phyloP scores from a whole-genome alignment of 495 filamentous ascomycete genomes.

The Trichoderma virens region DNA sequence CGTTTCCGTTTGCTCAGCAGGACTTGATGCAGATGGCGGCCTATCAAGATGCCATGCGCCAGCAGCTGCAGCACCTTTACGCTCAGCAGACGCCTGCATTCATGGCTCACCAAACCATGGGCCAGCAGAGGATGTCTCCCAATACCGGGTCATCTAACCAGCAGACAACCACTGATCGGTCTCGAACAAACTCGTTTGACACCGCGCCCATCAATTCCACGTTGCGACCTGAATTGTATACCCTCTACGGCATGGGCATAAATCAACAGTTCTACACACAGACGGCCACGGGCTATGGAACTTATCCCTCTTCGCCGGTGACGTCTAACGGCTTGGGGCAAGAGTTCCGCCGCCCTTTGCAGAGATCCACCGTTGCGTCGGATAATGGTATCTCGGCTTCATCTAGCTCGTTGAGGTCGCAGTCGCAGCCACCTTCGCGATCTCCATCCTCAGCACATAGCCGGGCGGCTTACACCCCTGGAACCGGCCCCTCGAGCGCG shows the following conservation, averaged over 20 bases:
- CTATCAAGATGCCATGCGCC: conserved; percentile 29
- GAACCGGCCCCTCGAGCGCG: background rate
- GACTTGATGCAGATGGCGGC: conserved; percentile 30
- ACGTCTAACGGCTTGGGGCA: conserved; percentile 23
- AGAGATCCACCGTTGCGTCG: conserved; percentile 32
- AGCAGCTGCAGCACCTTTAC: conserved; percentile 38
- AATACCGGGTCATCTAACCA: conserved; percentile 17
- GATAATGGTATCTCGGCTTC: conserved; percentile 31
- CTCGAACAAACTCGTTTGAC: conserved; percentile 47
- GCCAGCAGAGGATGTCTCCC: conserved; percentile 38
- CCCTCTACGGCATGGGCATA: conserved; percentile 18
- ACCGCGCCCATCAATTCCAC: conserved; percentile 44
- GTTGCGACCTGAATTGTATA: conserved; percentile 40
- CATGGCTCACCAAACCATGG: conserved; percentile 32
- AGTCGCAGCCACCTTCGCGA: conserved; percentile 49
- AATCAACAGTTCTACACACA: conserved; percentile 23
- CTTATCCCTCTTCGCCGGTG: conserved; percentile 42
- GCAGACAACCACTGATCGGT: conserved; percentile 29
- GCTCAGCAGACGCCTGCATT: background rate
- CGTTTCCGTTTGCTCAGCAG: conserved; percentile 37
- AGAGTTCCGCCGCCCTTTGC: conserved; percentile 44
- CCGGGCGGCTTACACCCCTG: conserved; percentile 14
- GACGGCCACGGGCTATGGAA: conserved; percentile 26
- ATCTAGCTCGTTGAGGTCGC: conserved; percentile 43
- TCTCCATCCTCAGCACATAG: conserved; percentile 22